Evolutionary conservation across 163 green algal species (phyloP).

Genomic region (Chlorella variabilis): DNA sequence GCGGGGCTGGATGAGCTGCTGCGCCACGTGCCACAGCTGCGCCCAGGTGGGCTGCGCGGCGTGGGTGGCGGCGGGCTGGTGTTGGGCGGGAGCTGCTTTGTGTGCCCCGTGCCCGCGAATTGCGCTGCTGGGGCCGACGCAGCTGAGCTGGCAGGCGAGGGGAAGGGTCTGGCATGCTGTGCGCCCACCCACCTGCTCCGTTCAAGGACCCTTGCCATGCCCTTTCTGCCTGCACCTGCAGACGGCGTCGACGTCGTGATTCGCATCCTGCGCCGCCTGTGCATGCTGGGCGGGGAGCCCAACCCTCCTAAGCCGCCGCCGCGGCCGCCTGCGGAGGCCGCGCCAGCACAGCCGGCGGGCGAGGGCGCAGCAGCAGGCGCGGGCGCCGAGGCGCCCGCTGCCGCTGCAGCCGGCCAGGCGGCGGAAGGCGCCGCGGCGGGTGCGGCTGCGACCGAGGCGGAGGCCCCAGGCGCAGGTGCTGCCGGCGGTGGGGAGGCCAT

Average conservation of each 20-base stretch:
- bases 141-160: no score
- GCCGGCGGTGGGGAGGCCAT: constrained; percentile 44
- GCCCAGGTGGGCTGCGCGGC: constrained; percentile 9
- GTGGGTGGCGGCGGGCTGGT: no score
- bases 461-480: neutral
- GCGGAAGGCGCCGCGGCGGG: no score
- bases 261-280: constrained; percentile 65
- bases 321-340: neutral
- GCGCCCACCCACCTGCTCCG: no score
- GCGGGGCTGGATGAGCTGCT: constrained; percentile 92
- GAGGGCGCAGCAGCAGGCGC: constrained; percentile 25
- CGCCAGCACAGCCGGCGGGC: neutral
- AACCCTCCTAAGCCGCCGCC: constrained; percentile 23
- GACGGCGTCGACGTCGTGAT: constrained; percentile 65
- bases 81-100: neutral
- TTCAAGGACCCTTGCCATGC: no score
- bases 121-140: no score
- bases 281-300: constrained; percentile 34
- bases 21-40: constrained; percentile 83
- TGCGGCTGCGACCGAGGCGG: no score
- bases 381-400: constrained; percentile 1
- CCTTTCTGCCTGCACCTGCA: neutral
- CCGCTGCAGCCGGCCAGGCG: constrained; percentile 7
- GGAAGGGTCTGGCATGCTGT: no score
- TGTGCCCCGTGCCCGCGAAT: no score